Percentiles rank a stretch among this genome's conserved stretches.
Conservation (phyloP, 345 rosid species). For the Arabidopsis thaliana region DNA sequence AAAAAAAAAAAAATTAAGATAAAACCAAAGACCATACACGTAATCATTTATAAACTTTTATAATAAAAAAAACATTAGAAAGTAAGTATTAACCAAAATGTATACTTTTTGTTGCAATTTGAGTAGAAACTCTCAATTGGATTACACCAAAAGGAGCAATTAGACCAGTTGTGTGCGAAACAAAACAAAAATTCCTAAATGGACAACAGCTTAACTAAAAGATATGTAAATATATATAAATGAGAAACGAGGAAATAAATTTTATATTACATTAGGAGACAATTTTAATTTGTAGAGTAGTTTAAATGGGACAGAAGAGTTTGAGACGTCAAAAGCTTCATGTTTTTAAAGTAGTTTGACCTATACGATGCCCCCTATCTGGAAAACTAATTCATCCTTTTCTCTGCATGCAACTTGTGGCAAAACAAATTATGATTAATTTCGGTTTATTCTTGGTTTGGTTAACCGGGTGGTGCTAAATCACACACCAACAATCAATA, state of each 20-base stretch:
- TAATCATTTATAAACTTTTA: background rate
- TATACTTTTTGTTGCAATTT: slow-evolving; percentile 20
- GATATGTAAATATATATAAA: background rate
- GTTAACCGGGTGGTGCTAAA: too few species aligned
- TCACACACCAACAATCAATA: too few species aligned
- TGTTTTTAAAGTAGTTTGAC: background rate
- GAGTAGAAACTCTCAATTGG: background rate
- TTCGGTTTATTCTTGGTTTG: too few species aligned
- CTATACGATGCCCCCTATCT: background rate
- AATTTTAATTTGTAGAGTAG: background rate
- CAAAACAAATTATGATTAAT: background rate
- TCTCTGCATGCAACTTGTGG: slow-evolving; percentile 4
- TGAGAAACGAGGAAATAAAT: background rate
- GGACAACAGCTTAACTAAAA: slow-evolving; percentile 2
- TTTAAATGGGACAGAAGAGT: background rate
- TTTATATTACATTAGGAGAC: background rate
- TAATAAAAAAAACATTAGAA: background rate
- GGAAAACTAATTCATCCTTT: background rate
- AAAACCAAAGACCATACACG: slow-evolving; percentile 9
- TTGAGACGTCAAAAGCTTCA: background rate
- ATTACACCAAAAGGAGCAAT: slow-evolving; percentile 16
- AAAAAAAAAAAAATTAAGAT: background rate
- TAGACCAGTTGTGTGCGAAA: background rate
- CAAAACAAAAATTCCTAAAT: background rate
- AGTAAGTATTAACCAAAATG: background rate